phyloP scores from a whole-genome alignment of 257 asterid species.

The Haberlea rhodopensis region DNA sequence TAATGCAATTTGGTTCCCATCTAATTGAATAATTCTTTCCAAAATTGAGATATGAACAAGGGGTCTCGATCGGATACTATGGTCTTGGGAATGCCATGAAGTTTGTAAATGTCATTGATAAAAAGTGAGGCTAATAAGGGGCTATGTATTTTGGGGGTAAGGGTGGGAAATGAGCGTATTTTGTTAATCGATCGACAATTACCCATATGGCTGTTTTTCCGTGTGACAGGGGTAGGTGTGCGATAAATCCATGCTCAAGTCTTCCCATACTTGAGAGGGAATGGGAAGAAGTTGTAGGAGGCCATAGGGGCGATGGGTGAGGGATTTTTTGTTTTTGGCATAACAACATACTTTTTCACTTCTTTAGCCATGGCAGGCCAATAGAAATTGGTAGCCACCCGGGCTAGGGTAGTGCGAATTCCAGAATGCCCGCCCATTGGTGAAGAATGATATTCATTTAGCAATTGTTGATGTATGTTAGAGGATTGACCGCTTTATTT shows the following conservation, averaged over 20 bases:
- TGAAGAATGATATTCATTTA: background rate
- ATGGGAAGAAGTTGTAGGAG: constrained; percentile 3
- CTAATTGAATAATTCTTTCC: background rate
- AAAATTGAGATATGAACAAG: background rate
- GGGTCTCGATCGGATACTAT: constrained; percentile 17
- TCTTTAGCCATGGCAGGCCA: no score
- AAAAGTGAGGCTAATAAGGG: background rate
- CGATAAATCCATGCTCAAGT: constrained; percentile 19
- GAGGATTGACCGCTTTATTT: no score
- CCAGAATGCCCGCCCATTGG: background rate
- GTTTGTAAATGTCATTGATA: background rate
- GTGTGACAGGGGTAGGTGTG: background rate
- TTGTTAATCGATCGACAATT: background rate
- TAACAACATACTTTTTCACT: background rate
- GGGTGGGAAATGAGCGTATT: background rate
- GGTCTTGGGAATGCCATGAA: constrained; percentile 3
- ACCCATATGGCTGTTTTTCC: background rate
- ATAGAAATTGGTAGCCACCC: background rate
- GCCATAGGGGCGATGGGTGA: background rate
- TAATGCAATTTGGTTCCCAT: background rate
- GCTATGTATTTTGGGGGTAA: background rate
- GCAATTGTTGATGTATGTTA: no score
- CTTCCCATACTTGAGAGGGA: background rate
- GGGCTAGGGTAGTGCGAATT: background rate
- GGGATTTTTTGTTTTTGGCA: background rate